A percentile compares a stretch with the other conserved stretches of the same genome.
phyloP scores from a whole-genome alignment of 345 rosid genomes.

The Salix koriyanagi region DNA sequence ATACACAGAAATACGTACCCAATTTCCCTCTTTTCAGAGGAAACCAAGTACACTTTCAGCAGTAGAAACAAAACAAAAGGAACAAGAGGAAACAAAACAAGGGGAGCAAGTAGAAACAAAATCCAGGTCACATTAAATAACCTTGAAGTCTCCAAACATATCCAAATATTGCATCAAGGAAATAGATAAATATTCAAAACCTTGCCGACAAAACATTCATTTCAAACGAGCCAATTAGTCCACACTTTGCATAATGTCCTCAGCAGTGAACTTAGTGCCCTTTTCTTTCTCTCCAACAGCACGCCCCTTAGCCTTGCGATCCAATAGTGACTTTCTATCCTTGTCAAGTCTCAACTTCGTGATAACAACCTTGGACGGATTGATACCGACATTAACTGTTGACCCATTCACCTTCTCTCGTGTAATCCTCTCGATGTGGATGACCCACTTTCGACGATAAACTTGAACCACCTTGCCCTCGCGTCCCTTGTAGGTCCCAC shows the following conservation, averaged over 20 bases:
- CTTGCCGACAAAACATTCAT: background rate
- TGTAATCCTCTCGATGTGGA: slow-evolving; percentile 76
- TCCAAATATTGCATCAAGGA: background rate
- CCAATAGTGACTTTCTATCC: slow-evolving; percentile 64
- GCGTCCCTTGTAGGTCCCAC: slow-evolving; percentile 78
- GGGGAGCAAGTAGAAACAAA: background rate
- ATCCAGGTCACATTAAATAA: background rate
- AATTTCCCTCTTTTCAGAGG: no score
- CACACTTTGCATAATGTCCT: slow-evolving; percentile 76
- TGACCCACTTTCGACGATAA: slow-evolving; percentile 76
- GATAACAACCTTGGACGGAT: slow-evolving; percentile 67
- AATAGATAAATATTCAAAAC: background rate
- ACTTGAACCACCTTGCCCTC: slow-evolving; percentile 80
- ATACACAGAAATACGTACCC: background rate
- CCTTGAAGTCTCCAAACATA: background rate
- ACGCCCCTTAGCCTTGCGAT: slow-evolving; percentile 74
- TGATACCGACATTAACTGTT: slow-evolving; percentile 68
- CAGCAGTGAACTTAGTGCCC: slow-evolving; percentile 70
- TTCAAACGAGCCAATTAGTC: slow-evolving; percentile 18
- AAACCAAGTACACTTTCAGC: background rate
- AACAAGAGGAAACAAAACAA: background rate
- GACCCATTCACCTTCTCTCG: slow-evolving; percentile 80
- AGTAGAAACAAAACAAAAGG: background rate
- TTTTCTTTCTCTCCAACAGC: slow-evolving; percentile 75
- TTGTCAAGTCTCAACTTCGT: slow-evolving; percentile 75